These are phyloP conservation scores for Pichia terricola DNA, from an alignment of 1,139 yeast species.

Conservation along the genomic window DNA sequence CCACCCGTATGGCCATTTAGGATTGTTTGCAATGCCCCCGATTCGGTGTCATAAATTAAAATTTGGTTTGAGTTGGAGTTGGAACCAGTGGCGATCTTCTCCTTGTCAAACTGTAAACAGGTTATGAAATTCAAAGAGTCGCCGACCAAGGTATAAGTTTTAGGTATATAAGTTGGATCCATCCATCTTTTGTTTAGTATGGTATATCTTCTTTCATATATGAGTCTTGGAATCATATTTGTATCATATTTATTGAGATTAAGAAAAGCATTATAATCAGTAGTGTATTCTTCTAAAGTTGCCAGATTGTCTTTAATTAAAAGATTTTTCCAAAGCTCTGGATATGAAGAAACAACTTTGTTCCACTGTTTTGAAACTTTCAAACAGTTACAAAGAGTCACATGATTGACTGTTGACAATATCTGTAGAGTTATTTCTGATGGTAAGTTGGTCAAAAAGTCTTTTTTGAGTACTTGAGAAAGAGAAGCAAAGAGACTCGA, in stretches of 20 bases:
- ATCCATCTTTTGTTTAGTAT: slow-evolving; percentile 68
- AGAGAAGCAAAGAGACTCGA: slow-evolving; percentile 58
- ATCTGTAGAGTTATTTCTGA: slow-evolving; percentile 65
- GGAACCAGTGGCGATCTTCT: slow-evolving; percentile 85
- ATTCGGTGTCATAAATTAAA: slow-evolving; percentile 67
- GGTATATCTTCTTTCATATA: slow-evolving; percentile 58
- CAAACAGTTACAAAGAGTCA: slow-evolving; percentile 52
- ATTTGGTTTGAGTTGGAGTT: slow-evolving; percentile 62
- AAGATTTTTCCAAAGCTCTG: slow-evolving; percentile 51
- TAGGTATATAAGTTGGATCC: slow-evolving; percentile 63
- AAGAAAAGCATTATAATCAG: neutral
- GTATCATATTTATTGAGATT: neutral
- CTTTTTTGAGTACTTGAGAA: slow-evolving; percentile 57
- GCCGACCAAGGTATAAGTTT: slow-evolving; percentile 60
- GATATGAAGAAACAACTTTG: slow-evolving; percentile 30
- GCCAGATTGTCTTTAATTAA: slow-evolving; percentile 47
- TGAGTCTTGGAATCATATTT: slow-evolving; percentile 31
- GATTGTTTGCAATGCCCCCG: slow-evolving; percentile 60
- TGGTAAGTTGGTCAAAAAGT: slow-evolving; percentile 63
- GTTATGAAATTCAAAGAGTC: slow-evolving; percentile 82
- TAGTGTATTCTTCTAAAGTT: slow-evolving; percentile 13
- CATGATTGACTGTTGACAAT: slow-evolving; percentile 55
- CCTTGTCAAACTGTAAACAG: slow-evolving; percentile 87
- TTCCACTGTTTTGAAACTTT: slow-evolving; percentile 69
- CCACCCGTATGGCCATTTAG: slow-evolving; percentile 93